phyloP scores from a whole-genome alignment of 805 yeast genomes.

The Yarrowia yakushimensis region DNA sequence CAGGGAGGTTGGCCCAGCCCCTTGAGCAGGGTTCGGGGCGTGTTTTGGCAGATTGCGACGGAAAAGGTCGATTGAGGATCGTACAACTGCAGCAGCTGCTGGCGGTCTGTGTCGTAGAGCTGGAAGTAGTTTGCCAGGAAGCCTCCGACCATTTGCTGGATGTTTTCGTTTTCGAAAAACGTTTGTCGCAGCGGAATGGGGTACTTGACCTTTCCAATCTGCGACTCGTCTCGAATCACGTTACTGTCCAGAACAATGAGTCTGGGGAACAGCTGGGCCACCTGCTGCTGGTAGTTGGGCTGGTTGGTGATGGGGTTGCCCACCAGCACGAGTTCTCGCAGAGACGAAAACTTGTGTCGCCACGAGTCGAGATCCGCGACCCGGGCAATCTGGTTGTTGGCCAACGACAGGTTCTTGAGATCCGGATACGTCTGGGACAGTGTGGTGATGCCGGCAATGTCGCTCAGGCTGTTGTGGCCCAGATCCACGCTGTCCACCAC shows the following conservation, averaged over 20 bases:
- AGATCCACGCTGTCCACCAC: slow-evolving; percentile 60
- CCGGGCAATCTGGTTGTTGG: slow-evolving; percentile 64
- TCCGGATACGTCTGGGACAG: slow-evolving; percentile 72
- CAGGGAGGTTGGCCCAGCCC: slow-evolving; percentile 28
- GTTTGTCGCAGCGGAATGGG: slow-evolving; percentile 49
- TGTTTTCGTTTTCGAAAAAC: slow-evolving; percentile 76
- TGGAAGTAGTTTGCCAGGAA: slow-evolving; percentile 73
- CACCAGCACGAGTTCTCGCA: slow-evolving; percentile 72
- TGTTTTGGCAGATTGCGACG: slow-evolving; percentile 65
- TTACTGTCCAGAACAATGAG: slow-evolving; percentile 75
- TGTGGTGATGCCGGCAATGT: slow-evolving; percentile 56
- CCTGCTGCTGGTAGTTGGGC: slow-evolving; percentile 53
- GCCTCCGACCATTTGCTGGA: slow-evolving; percentile 67
- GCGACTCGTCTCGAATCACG: slow-evolving; percentile 68
- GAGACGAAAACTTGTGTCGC: slow-evolving; percentile 66
- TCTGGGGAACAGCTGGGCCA: slow-evolving; percentile 74
- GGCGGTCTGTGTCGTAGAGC: slow-evolving; percentile 77
- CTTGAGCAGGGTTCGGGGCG: slow-evolving; percentile 47
- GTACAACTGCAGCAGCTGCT: slow-evolving; percentile 66
- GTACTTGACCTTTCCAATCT: slow-evolving; percentile 35
- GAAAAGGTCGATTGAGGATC: slow-evolving; percentile 85
- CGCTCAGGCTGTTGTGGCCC: slow-evolving; percentile 54
- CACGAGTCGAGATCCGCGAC: slow-evolving; percentile 64
- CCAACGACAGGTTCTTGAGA: slow-evolving; percentile 73
- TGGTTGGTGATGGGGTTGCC: slow-evolving; percentile 68